phyloP scores from a whole-genome alignment of 2,329 filamentous ascomycete genomes.

The Daldinia sp. region DNA sequence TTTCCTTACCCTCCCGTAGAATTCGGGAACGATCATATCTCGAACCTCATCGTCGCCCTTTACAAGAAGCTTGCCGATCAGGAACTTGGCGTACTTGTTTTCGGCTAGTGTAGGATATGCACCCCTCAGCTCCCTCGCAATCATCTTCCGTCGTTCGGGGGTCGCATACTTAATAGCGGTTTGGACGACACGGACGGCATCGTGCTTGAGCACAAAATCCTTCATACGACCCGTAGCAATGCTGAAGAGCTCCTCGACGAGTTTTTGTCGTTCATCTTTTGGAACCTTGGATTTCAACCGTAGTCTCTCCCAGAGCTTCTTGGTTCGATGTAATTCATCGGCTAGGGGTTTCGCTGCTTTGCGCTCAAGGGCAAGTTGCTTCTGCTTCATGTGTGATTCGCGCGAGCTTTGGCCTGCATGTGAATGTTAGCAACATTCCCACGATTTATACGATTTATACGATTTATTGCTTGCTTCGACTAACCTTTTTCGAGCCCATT shows the following conservation, averaged over 20 bases:
- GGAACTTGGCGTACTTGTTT: slow-evolving; percentile 96
- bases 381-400: slow-evolving; percentile 94
- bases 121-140: slow-evolving; percentile 85
- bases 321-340: slow-evolving; percentile 85
- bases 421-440: slow-evolving; percentile 26
- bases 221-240: slow-evolving; percentile 92
- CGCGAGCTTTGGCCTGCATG: slow-evolving; percentile 69
- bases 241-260: slow-evolving; percentile 87
- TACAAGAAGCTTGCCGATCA: slow-evolving; percentile 95
- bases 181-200: slow-evolving; percentile 95
- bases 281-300: slow-evolving; percentile 93
- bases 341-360: slow-evolving; percentile 93
- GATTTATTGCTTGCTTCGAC: slow-evolving; percentile 36
- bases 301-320: slow-evolving; percentile 96
- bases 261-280: slow-evolving; percentile 83
- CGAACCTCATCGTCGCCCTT: slow-evolving; percentile 87
- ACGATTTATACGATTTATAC: too few species aligned
- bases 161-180: slow-evolving; percentile 97
- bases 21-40: slow-evolving; percentile 90
- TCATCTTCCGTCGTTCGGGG: slow-evolving; percentile 81
- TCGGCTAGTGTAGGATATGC: slow-evolving; percentile 86
- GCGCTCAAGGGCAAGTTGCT: slow-evolving; percentile 84
- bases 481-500: slow-evolving; percentile 55
- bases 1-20: slow-evolving; percentile 91
- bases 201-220: slow-evolving; percentile 98